Base-by-base conservation (phyloP, 2,329 filamentous ascomycete genomes). In the Hypoxylon sp. region DNA sequence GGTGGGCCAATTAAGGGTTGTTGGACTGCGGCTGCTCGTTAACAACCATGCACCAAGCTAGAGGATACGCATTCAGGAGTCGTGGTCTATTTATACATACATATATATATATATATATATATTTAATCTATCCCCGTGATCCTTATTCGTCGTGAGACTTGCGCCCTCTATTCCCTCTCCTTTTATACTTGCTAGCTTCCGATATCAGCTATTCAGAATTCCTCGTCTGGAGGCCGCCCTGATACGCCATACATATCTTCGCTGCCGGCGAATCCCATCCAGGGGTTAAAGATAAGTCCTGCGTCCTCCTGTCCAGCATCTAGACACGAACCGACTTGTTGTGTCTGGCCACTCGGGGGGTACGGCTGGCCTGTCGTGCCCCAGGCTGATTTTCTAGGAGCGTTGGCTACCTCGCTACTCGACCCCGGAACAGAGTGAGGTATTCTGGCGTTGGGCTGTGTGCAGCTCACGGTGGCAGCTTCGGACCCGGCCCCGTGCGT, bases 281-380 rank as follows among this genome's bases (percentile, higher is more conserved):
- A 66, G 2, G 69, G 68, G 43, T 70, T 70, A 55, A 69, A 70
- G 18, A 68, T 67, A 10, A 70, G 54, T 3, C 65, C 68, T 3
- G 67, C 65, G 40, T 67, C 67, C 53, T 69, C 66, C 29, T 62
- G 64, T 2, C 48, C 52, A 2, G 65, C 67, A 15, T 70, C 68
- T 4, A 68, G 50, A 8, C 56, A 61, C 33, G 24, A 11, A 21
- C 47, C 45, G 17, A 55, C 46, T 2, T 55, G 41, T 6, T 63
- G 55, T 6, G 50, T 23, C 18, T 56, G 55, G 4, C 35, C 23
- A 26, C 27, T 48, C 3, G 6, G 26, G 3, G 24, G 4, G 21
- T 48, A 37, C 24, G 15, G 27, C 17, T 40, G 51, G 2, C 27
- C 51, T 3, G 10, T n/a, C 11, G 35, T 37, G 17, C 23, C 37